Conservation (phyloP, 139 green algal genomes). For the Chlorella sp. region DNA sequence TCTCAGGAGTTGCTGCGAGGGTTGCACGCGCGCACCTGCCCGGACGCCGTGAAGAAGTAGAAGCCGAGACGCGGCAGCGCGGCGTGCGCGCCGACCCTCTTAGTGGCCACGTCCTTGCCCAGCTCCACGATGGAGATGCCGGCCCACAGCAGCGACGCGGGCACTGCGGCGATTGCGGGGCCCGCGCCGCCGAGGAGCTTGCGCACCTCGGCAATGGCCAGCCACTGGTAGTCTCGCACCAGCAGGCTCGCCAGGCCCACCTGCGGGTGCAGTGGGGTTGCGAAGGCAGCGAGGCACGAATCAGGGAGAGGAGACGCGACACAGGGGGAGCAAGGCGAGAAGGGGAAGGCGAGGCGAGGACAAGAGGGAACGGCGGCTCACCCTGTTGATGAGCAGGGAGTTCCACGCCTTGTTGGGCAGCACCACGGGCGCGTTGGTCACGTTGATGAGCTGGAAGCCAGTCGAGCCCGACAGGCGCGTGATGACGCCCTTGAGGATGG, state of each 20-base stretch:
- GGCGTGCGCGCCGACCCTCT: conserved; percentile 30
- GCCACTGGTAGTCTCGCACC: conserved; percentile 60
- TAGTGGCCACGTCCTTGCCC: conserved; percentile 37
- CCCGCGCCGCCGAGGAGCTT: conserved; percentile 74
- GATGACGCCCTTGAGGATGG: conserved; percentile 35
- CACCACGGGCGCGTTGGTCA: conserved; percentile 73
- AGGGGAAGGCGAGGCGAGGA: neutral
- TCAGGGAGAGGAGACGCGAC: too few species aligned
- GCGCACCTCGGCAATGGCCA: conserved; percentile 55
- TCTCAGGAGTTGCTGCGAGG: too few species aligned
- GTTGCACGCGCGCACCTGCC: conserved; percentile 29
- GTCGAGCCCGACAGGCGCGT: conserved; percentile 45
- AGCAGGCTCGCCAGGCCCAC: conserved; percentile 41
- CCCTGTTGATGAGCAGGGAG: conserved; percentile 42
- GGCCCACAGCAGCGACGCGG: conserved; percentile 68
- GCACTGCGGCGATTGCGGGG: conserved; percentile 63
- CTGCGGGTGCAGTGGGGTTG: too few species aligned
- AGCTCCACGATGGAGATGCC: conserved; percentile 55
- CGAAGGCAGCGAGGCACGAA: too few species aligned
- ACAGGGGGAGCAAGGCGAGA: too few species aligned
- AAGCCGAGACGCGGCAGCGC: conserved; percentile 54
- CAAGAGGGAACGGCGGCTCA: conserved; percentile 1
- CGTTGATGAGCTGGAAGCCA: conserved; percentile 85
- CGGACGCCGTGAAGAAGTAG: conserved; percentile 44
- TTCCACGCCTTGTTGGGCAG: conserved; percentile 30